These are phyloP conservation scores for Nakaseomyces glabratus DNA, from an alignment of 1,139 yeast species.

Conservation along the genomic window DNA sequence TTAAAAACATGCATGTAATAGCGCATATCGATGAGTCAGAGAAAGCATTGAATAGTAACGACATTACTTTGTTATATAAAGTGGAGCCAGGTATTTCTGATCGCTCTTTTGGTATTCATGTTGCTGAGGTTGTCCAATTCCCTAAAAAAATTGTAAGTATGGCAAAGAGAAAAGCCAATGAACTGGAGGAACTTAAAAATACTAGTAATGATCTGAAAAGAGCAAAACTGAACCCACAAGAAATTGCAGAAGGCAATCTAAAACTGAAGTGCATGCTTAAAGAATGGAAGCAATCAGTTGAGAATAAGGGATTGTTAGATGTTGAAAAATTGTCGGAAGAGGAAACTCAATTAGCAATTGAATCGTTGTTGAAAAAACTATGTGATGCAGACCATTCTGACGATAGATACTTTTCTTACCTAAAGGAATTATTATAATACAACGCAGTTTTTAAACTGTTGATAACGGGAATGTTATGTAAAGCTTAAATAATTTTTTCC, in stretches of 20 bases:
- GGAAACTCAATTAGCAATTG: conserved; percentile 18
- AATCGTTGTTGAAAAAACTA: conserved; percentile 17
- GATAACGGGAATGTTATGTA: conserved; percentile 11
- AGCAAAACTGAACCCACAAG: conserved; percentile 46
- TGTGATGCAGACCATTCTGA: conserved; percentile 11
- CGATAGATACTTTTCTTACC: conserved; percentile 19
- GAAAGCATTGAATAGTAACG: conserved; percentile 38
- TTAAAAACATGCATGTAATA: conserved; percentile 82
- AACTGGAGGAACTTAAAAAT: conserved; percentile 61
- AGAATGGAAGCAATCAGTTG: conserved; percentile 51
- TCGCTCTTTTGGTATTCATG: conserved; percentile 95
- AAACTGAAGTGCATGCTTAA: conserved; percentile 47
- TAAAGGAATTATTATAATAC: conserved; percentile 9
- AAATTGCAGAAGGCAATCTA: conserved; percentile 48
- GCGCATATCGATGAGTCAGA: conserved; percentile 60
- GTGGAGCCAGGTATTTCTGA: conserved; percentile 91
- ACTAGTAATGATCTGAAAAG: conserved; percentile 37
- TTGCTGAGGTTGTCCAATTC: conserved; percentile 89
- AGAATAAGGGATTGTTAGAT: conserved; percentile 30
- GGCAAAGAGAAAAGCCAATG: conserved; percentile 92
- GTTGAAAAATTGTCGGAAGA: conserved; percentile 20
- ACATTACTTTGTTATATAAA: conserved; percentile 78
- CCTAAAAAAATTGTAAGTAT: conserved; percentile 80
- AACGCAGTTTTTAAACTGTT: too few species aligned
- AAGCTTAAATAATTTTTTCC: too few species aligned